Percentiles rank a stretch among this genome's conserved stretches.
Conservation (phyloP, 768 basidiomycete genomes). For the Tulasnella sp. region DNA sequence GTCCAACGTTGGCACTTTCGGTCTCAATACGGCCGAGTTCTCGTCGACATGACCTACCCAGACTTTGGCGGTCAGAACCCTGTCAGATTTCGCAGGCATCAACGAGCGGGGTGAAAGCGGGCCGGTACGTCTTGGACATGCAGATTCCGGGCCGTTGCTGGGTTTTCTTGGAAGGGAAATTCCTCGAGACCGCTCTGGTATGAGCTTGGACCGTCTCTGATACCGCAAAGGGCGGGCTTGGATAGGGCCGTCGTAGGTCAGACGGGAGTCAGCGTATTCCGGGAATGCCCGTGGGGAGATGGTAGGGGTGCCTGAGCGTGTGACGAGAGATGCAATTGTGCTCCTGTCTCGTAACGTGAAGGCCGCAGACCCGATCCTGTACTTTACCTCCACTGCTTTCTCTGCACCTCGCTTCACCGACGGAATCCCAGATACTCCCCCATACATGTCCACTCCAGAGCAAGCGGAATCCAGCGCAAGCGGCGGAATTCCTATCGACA, state of each 20-base stretch:
- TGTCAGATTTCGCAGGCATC: background rate
- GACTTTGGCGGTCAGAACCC: background rate
- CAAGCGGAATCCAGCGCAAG: conserved; percentile 6
- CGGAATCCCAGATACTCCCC: background rate
- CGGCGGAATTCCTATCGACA: conserved; percentile 40
- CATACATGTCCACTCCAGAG: background rate
- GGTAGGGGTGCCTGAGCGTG: background rate
- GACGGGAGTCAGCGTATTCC: background rate
- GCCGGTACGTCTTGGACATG: background rate
- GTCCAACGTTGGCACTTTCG: background rate
- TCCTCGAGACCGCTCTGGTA: background rate
- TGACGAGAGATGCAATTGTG: background rate
- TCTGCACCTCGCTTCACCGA: background rate
- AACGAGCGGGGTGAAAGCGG: background rate
- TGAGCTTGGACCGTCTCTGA: background rate
- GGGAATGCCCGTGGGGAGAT: background rate
- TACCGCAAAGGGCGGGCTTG: background rate
- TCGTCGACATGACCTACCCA: background rate
- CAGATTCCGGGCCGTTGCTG: background rate
- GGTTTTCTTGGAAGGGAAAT: background rate
- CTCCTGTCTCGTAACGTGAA: background rate
- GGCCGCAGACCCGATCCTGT: background rate
- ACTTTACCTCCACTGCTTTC: background rate
- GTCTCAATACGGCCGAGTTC: background rate
- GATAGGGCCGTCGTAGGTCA: background rate